A percentile compares a stretch with the other conserved stretches of the same genome.
Conservation (phyloP, 176 grass and related monocot genomes). For the Oryza officinalis region DNA sequence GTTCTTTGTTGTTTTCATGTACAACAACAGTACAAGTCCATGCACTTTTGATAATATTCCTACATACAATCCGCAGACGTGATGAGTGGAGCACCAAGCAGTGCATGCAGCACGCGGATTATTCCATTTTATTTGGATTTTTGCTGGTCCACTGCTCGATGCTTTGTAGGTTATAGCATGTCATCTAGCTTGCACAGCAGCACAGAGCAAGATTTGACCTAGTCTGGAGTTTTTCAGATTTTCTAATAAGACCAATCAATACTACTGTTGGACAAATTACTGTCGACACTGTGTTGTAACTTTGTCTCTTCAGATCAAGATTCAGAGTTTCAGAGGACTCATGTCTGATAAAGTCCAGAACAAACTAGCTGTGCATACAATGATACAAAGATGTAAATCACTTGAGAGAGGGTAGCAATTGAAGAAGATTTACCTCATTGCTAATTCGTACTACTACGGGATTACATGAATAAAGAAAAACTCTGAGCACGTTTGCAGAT, state of each 20-base stretch:
- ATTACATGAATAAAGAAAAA: neutral
- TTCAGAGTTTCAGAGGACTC: neutral
- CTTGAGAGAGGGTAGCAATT: neutral
- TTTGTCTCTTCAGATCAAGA: neutral
- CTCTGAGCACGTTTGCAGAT: neutral
- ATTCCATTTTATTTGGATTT: constrained; percentile 34
- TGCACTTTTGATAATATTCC: neutral
- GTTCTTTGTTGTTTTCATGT: neutral
- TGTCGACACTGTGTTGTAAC: neutral
- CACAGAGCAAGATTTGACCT: neutral
- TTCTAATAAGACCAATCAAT: neutral
- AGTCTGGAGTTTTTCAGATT: neutral
- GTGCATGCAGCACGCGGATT: neutral
- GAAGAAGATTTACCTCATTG: neutral
- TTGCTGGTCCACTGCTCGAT: constrained; percentile 28
- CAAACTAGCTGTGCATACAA: neutral
- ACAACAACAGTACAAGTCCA: neutral
- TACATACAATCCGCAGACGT: neutral
- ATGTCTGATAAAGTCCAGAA: neutral
- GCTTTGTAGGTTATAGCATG: neutral
- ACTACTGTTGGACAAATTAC: too few relatives aligned
- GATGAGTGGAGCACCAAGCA: neutral
- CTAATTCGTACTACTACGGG: neutral
- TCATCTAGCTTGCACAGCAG: neutral
- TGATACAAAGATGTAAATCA: too few relatives aligned